These are phyloP conservation scores for Silene conica DNA, from an alignment of 148 eudicot genomes.

Conservation along the genomic window DNA sequence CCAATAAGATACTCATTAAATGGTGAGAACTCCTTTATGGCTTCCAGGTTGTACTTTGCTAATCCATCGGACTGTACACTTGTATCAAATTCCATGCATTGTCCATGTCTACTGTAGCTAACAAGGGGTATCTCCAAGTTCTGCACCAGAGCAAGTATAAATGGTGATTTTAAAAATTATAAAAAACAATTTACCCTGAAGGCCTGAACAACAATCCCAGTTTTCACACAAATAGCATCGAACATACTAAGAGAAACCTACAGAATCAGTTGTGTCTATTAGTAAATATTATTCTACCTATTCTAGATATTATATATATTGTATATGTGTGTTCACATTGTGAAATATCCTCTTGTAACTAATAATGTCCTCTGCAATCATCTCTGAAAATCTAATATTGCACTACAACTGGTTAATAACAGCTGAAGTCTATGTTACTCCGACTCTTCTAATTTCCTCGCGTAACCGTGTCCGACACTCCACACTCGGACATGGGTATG, in stretches of 20 bases:
- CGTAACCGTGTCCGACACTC: no score
- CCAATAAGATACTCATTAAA: slow-evolving; percentile 74
- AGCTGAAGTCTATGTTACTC: no score
- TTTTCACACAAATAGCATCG: background rate
- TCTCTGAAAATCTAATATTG: background rate
- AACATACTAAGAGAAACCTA: slow-evolving; percentile 6
- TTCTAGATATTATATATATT: no score
- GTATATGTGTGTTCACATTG: no score
- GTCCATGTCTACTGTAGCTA: slow-evolving; percentile 48
- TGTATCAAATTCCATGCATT: slow-evolving; percentile 58
- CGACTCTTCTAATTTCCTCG: no score
- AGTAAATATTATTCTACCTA: no score
- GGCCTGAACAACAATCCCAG: background rate
- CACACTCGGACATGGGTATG: no score
- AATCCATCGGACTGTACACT: slow-evolving; percentile 41
- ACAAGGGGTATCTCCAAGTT: slow-evolving; percentile 69
- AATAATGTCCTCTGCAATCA: background rate
- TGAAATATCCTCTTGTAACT: no score
- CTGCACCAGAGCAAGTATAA: slow-evolving; percentile 26
- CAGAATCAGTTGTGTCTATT: background rate
- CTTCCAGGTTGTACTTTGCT: slow-evolving; percentile 47
- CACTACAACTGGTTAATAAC: no score
- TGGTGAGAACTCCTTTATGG: slow-evolving; percentile 66
- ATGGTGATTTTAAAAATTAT: background rate
- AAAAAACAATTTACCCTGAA: background rate